These are phyloP conservation scores for Vicia villosa DNA, from an alignment of 306 rosid genomes.

Conservation along the genomic window DNA sequence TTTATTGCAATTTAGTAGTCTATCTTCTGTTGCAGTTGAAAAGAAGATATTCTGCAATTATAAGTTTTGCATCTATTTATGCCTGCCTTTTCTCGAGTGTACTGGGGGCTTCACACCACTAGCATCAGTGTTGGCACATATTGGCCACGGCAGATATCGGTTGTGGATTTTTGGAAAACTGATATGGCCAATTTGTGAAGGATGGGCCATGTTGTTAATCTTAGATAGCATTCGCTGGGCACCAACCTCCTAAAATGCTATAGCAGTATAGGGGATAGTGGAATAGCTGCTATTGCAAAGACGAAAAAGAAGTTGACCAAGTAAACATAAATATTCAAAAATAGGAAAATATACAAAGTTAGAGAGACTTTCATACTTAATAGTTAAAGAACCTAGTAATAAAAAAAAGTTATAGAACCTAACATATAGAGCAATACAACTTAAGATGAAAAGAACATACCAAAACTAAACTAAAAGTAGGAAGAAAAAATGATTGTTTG, in stretches of 20 bases:
- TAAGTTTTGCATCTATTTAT: not conserved
- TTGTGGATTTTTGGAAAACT: not conserved
- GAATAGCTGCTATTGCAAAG: no score
- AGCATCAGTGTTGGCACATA: not conserved
- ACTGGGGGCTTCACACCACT: conserved; percentile 15
- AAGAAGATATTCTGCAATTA: not conserved
- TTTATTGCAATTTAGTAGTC: not conserved
- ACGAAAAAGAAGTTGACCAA: no score
- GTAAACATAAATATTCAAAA: no score
- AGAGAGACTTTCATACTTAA: no score
- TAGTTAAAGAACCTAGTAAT: no score
- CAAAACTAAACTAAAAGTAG: not conserved
- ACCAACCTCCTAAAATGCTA: no score
- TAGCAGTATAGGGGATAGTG: no score
- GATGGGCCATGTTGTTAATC: not conserved
- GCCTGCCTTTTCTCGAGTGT: conserved; percentile 14
- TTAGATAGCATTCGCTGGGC: no score
- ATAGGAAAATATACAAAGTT: no score
- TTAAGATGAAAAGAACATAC: not conserved
- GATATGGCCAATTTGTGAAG: not conserved
- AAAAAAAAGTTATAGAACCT: not conserved
- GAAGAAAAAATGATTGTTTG: not conserved
- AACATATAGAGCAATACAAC: no score
- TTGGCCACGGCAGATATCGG: not conserved
- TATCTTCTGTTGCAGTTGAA: conserved; percentile 1